These are phyloP conservation scores for Gracilaria domingensis DNA, from an alignment of 23 red algal genomes.

Conservation along the genomic window DNA sequence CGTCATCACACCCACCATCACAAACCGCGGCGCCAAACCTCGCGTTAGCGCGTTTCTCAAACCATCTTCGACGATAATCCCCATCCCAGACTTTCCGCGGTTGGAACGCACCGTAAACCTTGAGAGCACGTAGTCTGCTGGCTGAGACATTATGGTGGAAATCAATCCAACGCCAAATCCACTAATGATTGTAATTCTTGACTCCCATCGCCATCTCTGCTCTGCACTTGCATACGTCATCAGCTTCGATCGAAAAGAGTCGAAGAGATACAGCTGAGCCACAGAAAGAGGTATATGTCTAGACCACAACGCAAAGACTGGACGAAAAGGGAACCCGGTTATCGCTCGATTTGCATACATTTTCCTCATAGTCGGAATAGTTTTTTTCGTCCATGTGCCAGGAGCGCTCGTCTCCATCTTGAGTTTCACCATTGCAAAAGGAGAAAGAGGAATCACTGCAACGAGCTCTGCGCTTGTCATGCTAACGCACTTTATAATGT, in stretches of 20 bases:
- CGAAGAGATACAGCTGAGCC: not conserved
- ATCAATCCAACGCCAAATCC: not conserved
- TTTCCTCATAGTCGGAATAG: not conserved
- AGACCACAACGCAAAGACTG: not conserved
- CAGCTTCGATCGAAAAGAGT: not conserved
- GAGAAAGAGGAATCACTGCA: conserved; percentile 3
- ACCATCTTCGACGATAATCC: not conserved
- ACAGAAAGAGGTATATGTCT: conserved; percentile 3
- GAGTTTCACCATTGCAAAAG: conserved; percentile 11
- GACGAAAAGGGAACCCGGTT: not conserved
- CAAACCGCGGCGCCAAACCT: conserved; percentile 6
- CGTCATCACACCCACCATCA: not conserved
- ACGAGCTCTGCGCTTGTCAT: not conserved
- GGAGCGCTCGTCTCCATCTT: not conserved
- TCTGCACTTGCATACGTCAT: not conserved
- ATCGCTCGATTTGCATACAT: conserved; percentile 5
- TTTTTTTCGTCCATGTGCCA: not conserved
- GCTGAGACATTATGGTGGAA: not conserved
- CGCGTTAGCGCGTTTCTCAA: not conserved
- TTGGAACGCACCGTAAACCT: not conserved
- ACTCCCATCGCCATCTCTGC: not conserved
- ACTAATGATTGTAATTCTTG: not conserved
- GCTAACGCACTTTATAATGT: not conserved
- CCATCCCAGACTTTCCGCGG: not conserved
- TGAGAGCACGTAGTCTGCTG: conserved; percentile 12